Percentiles rank a stretch among this genome's conserved stretches.
These are phyloP conservation scores for Botryotinia globosa DNA, from an alignment of 2,329 filamentous ascomycete genomes.

Conservation along the genomic window DNA sequence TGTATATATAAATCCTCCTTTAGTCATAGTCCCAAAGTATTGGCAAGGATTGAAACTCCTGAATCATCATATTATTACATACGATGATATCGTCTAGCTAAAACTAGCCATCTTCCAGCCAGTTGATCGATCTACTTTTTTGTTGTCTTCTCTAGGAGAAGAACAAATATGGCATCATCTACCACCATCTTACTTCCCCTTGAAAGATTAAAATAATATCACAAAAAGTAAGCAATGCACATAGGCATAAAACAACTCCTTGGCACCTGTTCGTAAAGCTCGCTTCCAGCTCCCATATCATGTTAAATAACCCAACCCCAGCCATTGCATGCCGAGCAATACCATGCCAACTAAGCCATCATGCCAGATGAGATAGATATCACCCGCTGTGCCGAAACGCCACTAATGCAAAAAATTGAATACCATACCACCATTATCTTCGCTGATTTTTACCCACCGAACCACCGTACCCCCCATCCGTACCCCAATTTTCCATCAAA, in stretches of 20 bases:
- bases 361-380: constrained; percentile 17
- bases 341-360: constrained; percentile 16
- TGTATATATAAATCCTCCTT: not conserved
- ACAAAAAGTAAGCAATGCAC: constrained; percentile 12
- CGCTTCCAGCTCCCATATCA: constrained; percentile 11
- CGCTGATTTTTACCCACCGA: constrained; percentile 7
- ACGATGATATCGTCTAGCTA: constrained; percentile 7
- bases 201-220: constrained; percentile 17
- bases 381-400: constrained; percentile 15
- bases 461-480: not conserved
- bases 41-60: not conserved
- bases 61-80: constrained; percentile 1
- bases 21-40: not conserved
- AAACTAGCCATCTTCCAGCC: not conserved
- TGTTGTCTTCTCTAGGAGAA: not conserved
- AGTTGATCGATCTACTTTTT: not conserved
- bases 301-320: constrained; percentile 17
- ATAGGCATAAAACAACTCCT: constrained; percentile 16
- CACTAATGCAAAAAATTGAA: constrained; percentile 19
- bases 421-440: constrained; percentile 8
- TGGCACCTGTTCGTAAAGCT: constrained; percentile 18
- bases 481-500: constrained; percentile 8
- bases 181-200: not conserved
- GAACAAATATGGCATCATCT: constrained; percentile 8
- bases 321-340: constrained; percentile 16